Base-by-base conservation (phyloP, 2,329 filamentous ascomycete genomes). In the Chaetomium olivaceum region DNA sequence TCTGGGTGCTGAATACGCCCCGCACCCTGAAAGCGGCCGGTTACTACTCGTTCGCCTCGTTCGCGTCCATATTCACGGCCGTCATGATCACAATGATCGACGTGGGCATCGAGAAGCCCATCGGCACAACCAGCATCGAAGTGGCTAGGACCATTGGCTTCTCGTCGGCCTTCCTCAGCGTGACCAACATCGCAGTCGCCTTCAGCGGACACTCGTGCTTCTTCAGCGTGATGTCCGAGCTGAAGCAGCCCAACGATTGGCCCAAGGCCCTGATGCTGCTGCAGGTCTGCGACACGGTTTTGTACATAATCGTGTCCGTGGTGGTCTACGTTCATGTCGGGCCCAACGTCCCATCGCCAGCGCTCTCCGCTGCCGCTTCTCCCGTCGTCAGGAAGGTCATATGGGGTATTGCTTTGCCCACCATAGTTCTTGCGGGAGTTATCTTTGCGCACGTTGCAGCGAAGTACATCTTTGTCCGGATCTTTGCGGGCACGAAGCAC, bases 281-380 rank as follows among this genome's bases (percentile, higher is more conserved):
- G 7, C 87, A 90, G 73, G 77, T 80, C 21, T 78, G 81, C 64
- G 86, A 89, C 66, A 86, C 86, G 1, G 76, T 77, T 16, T 81
- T 91, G 33, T 92, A 92, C 75, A 79, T 89, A 33, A 73, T 89
- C 54, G 85, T 87, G 1, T 86, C 87, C 6, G 80, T 87, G 12
- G 83, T 91, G 46, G 87, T 91, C 71, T 92, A 92, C 77, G 80
- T 85, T 65, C 91, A 84, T 71, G 86, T 85, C 5, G 89, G 90
- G 0, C 77, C 80, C 0, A 76, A 80, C 11, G 88, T 92, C 1
- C 80, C 82, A 1, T 88, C 86, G 1, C 90, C 90, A 0, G 89
- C 90, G 0, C 81, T 92, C 1, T 85, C 87, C 8, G 87, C 87
- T 7, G 85, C 88, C 8, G 81, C 82, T 3, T 77, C 76, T 0